Base-by-base conservation (phyloP, 352 stramenopile species). In the Phytophthora sp. region DNA sequence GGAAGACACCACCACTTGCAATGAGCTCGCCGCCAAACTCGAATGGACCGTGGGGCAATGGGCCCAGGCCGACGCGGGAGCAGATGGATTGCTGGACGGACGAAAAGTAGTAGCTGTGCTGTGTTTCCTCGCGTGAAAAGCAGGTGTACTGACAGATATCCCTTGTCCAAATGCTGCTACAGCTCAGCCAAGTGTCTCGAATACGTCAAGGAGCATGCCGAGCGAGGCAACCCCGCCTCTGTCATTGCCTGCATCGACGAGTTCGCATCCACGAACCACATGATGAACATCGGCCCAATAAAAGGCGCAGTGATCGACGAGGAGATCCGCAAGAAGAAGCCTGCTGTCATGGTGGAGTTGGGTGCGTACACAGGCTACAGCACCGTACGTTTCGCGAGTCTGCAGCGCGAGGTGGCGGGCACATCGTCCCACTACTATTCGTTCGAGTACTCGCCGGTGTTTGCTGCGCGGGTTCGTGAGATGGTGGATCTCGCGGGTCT, bases 301-400 rank as follows among this genome's bases (percentile, higher is more conserved):
- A 86, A 83, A 27, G 74, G 76, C 28, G 54, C 62, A 2, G 49
- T 83, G 21, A 66, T 86, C 34, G 74, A 86, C 50, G 60, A 57
- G n/a, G 58, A 76, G 54, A 77, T 86, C 50, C 58, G 45, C 39
- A 68, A 69, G 42, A 71, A 73, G 18, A 58, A 67, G 21, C 73
- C 76, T 0, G 1, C 17, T 3, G 27, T 77, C 34, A 87, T 87
- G 72, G 73, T 58, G 1, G 74, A 87, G 30, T 44, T 87, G 12
- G 77, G 77, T 2, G 64, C 59, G 13, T 87, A 79, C 72, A 72
- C 69, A 0, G 77, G 77, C 20, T 87, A 87, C 66, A 87, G 77
- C 44, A 53, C 74, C 8, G 77, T 82, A 38, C 68, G 74, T 3
- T 84, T 84, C 17, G 77, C 72, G 8, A 77, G 62, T 32, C 27